Conservation (phyloP, 495 filamentous ascomycete species). For the Coniosporium apollinis region DNA sequence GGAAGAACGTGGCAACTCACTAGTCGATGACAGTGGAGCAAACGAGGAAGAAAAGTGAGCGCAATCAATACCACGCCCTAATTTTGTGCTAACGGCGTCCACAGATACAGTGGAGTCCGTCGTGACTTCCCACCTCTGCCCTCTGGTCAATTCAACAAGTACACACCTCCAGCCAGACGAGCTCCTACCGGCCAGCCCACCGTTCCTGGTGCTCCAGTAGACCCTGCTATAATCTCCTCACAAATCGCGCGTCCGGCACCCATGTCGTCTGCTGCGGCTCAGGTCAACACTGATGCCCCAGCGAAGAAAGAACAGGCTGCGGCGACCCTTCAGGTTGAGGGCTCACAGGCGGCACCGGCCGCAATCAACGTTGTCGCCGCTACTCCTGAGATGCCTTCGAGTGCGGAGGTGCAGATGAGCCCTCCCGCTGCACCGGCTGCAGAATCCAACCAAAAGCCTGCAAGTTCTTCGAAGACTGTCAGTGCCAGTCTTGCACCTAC, state of each 20-base stretch:
- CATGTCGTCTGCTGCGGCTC: slow-evolving; percentile 1
- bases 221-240: slow-evolving; percentile 69
- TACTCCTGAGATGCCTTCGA: no score
- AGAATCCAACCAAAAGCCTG: no score
- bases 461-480: no score
- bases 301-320: slow-evolving; percentile 13
- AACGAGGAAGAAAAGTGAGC: slow-evolving; percentile 86
- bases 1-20: slow-evolving; percentile 67
- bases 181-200: slow-evolving; percentile 57
- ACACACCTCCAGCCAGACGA: slow-evolving; percentile 75
- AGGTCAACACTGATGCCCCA: not conserved
- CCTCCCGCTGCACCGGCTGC: no score
- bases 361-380: no score
- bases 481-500: not conserved
- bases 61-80: no score
- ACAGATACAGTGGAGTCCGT: slow-evolving; percentile 80
- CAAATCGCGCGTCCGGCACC: slow-evolving; percentile 41
- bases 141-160: slow-evolving; percentile 51
- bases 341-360: not conserved
- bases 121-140: slow-evolving; percentile 58
- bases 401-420: no score
- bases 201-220: slow-evolving; percentile 55
- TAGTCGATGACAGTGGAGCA: slow-evolving; percentile 42
- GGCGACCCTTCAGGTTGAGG: not conserved
- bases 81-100: slow-evolving; percentile 16